Conservation (phyloP, 495 filamentous ascomycete species). For the Bryoglossum gracile region DNA sequence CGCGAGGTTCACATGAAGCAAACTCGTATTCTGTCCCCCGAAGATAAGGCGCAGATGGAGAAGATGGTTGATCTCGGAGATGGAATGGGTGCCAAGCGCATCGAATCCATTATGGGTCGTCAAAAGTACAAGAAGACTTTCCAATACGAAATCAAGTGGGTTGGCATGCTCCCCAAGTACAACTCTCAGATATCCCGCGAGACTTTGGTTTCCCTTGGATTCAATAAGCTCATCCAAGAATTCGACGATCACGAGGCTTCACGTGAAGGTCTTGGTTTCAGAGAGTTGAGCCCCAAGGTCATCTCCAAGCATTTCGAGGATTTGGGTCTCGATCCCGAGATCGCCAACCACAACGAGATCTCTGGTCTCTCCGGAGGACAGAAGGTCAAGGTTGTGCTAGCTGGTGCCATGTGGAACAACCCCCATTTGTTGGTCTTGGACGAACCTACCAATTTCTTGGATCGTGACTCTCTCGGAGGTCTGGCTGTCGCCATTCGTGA, state of each 20-base stretch:
- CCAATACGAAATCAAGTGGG: slow-evolving; percentile 98
- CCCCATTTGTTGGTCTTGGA: slow-evolving; percentile 95
- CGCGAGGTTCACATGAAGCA: slow-evolving; percentile 97
- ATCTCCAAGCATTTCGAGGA: slow-evolving; percentile 99
- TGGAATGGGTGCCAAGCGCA: slow-evolving; percentile 66
- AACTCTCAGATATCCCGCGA: slow-evolving; percentile 92
- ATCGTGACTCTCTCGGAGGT: slow-evolving; percentile 92
- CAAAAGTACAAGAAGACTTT: slow-evolving; percentile 99
- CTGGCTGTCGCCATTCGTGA: slow-evolving; percentile 94
- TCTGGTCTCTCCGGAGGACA: slow-evolving; percentile 96
- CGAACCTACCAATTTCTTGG: slow-evolving; percentile 98
- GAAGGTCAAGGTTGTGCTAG: slow-evolving; percentile 98
- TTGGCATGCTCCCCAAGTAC: slow-evolving; percentile 77
- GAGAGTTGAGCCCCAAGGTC: slow-evolving; percentile 80
- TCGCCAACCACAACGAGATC: slow-evolving; percentile 98
- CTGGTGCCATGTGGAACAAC: slow-evolving; percentile 99
- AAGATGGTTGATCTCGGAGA: slow-evolving; percentile 78
- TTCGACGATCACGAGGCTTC: slow-evolving; percentile 98
- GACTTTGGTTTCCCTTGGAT: slow-evolving; percentile 77
- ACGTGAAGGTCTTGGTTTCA: slow-evolving; percentile 93
- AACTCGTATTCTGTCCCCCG: slow-evolving; percentile 78
- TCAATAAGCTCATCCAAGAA: slow-evolving; percentile 89
- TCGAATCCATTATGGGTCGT: slow-evolving; percentile 87
- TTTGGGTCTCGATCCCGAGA: slow-evolving; percentile 90
- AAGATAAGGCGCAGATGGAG: slow-evolving; percentile 84